Conservation (phyloP, 768 basidiomycete species). For the Chalciporus sphaerocephalus region DNA sequence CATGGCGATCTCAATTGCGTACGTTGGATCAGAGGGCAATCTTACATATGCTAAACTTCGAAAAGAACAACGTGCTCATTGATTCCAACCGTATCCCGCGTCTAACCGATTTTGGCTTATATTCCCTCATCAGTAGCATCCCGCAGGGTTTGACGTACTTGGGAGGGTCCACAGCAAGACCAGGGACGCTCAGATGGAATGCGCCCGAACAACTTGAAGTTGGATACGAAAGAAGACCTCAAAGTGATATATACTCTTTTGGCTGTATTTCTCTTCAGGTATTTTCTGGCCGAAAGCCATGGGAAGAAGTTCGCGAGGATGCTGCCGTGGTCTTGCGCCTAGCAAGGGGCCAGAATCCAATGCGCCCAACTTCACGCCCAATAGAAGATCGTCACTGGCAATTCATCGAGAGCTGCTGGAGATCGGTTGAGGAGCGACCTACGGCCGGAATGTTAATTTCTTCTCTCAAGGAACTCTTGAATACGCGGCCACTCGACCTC, state of each 20-base stretch:
- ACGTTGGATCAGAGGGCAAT: not conserved
- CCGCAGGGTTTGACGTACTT: not conserved
- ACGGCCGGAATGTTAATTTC: not conserved
- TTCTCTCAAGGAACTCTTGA: not conserved
- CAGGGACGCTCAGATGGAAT: conserved; percentile 39
- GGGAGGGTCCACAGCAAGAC: conserved; percentile 28
- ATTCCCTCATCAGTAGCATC: conserved; percentile 16
- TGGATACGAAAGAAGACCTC: not conserved
- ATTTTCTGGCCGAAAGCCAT: conserved; percentile 2
- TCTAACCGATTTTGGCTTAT: conserved; percentile 41
- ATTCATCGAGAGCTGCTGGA: conserved; percentile 2
- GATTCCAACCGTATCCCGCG: conserved; percentile 27
- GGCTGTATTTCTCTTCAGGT: conserved; percentile 28
- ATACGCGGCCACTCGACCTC: not conserved
- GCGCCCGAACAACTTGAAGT: conserved; percentile 33
- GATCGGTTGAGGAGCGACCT: not conserved
- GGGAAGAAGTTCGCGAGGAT: not conserved
- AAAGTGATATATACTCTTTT: conserved; percentile 10
- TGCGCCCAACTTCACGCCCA: not conserved
- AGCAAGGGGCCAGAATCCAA: not conserved
- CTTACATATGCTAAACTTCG: not conserved
- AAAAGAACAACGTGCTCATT: conserved; percentile 8
- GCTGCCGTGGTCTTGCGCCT: conserved; percentile 7
- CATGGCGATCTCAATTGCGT: conserved; percentile 10
- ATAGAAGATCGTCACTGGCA: not conserved